phyloP scores from a whole-genome alignment of 1,284 basidiomycete genomes.

The Apiotrichum sp. region DNA sequence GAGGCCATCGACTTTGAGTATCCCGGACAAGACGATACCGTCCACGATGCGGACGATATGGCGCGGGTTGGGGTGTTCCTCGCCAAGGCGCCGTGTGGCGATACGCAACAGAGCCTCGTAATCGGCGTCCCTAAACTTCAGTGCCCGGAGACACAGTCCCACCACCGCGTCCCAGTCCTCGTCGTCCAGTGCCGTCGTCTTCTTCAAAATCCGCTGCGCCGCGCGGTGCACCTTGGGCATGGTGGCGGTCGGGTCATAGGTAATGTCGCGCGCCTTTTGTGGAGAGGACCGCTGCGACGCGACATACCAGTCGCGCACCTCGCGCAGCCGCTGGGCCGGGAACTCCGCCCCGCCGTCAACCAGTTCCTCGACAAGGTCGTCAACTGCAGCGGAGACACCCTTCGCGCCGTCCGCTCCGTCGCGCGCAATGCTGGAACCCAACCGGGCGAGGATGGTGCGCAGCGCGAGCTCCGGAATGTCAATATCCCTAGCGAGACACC shows the following conservation, averaged over 20 bases:
- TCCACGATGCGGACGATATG: slow-evolving; percentile 10
- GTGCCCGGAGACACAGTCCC: slow-evolving; percentile 8
- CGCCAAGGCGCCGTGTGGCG: not conserved
- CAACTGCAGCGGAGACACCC: not conserved
- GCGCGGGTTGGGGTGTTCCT: not conserved
- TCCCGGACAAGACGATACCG: slow-evolving; percentile 4
- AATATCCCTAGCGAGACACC: slow-evolving; percentile 16
- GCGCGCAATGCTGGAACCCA: not conserved
- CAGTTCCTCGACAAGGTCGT: slow-evolving; percentile 9
- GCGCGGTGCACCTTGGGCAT: slow-evolving; percentile 2
- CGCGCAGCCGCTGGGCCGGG: slow-evolving; percentile 10
- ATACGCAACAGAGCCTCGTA: slow-evolving; percentile 1
- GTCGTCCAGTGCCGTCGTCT: not conserved
- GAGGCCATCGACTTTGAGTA: slow-evolving; percentile 1
- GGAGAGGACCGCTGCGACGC: not conserved
- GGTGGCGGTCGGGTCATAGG: not conserved
- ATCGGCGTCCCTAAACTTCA: slow-evolving; percentile 2
- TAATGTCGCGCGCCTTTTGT: not conserved
- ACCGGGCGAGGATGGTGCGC: not conserved
- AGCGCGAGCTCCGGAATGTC: not conserved
- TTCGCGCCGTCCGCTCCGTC: slow-evolving; percentile 3
- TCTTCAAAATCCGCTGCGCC: not conserved
- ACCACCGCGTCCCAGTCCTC: slow-evolving; percentile 7
- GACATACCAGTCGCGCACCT: slow-evolving; percentile 4
- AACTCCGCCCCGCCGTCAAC: slow-evolving; percentile 3